These are phyloP conservation scores for Fusarium subtropicale DNA, from an alignment of 2,329 filamentous ascomycete species.

Conservation along the genomic window DNA sequence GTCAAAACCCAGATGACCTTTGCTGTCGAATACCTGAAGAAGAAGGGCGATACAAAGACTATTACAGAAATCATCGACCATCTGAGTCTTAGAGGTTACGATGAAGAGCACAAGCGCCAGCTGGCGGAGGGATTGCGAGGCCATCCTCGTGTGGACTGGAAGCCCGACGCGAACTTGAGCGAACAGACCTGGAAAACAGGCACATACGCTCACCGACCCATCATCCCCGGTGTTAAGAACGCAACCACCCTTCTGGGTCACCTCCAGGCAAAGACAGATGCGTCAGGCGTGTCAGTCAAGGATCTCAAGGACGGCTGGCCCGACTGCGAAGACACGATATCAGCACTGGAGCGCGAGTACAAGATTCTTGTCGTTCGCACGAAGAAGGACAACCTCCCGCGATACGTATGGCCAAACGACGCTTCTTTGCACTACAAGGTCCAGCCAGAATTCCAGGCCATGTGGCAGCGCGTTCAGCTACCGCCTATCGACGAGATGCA, in stretches of 20 bases:
- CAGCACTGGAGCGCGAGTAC: slow-evolving; percentile 80
- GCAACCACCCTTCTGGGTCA: slow-evolving; percentile 81
- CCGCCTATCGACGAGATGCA: slow-evolving; percentile 82
- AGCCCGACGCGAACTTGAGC: slow-evolving; percentile 68
- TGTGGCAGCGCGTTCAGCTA: slow-evolving; percentile 85
- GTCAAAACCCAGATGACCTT: slow-evolving; percentile 90
- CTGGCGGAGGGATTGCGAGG: slow-evolving; percentile 76
- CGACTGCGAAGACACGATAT: slow-evolving; percentile 81
- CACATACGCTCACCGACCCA: slow-evolving; percentile 84
- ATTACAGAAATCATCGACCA: slow-evolving; percentile 84
- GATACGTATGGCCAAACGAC: slow-evolving; percentile 91
- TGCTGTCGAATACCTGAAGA: slow-evolving; percentile 84
- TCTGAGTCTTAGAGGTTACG: slow-evolving; percentile 74
- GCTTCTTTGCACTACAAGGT: slow-evolving; percentile 79
- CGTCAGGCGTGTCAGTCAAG: slow-evolving; percentile 83
- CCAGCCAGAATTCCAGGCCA: slow-evolving; percentile 82
- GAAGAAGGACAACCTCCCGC: slow-evolving; percentile 89
- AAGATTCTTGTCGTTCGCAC: slow-evolving; percentile 87
- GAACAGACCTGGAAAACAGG: slow-evolving; percentile 75
- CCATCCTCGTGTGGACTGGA: slow-evolving; percentile 70
- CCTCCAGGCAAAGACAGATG: slow-evolving; percentile 84
- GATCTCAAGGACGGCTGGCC: slow-evolving; percentile 97
- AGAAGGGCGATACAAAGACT: slow-evolving; percentile 74
- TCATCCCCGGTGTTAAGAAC: slow-evolving; percentile 81
- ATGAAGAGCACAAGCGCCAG: slow-evolving; percentile 70